phyloP scores from a whole-genome alignment of 768 basidiomycete genomes.

The Boletellus emodensis region DNA sequence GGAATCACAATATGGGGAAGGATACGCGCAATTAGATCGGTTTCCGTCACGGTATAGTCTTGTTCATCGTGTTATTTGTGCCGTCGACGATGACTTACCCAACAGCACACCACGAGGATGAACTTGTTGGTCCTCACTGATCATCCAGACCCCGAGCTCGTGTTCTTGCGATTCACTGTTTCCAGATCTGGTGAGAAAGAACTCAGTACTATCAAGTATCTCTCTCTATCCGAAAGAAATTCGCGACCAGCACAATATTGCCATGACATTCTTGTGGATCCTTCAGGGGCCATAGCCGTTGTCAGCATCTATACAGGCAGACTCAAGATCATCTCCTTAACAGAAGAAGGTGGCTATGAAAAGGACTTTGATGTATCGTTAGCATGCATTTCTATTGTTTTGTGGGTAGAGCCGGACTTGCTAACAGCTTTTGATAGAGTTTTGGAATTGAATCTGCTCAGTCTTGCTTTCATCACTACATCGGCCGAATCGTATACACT shows the following conservation, averaged over 20 bases:
- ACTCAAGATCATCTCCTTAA: slow-evolving; percentile 57
- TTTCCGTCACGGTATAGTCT: slow-evolving; percentile 50
- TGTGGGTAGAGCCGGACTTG: neutral
- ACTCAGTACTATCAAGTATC: slow-evolving; percentile 40
- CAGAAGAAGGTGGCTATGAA: slow-evolving; percentile 48
- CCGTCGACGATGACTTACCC: slow-evolving; percentile 6
- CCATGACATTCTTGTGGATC: slow-evolving; percentile 64
- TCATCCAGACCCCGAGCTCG: slow-evolving; percentile 70
- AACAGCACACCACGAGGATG: slow-evolving; percentile 32
- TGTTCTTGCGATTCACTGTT: slow-evolving; percentile 54
- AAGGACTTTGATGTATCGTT: slow-evolving; percentile 63
- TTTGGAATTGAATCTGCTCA: slow-evolving; percentile 64
- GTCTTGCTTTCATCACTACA: slow-evolving; percentile 54
- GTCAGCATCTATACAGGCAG: slow-evolving; percentile 67
- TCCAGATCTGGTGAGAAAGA: slow-evolving; percentile 28
- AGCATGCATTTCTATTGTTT: slow-evolving; percentile 25
- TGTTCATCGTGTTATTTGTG: neutral
- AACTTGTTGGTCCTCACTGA: slow-evolving; percentile 64
- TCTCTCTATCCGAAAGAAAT: slow-evolving; percentile 53
- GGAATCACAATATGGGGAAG: slow-evolving; percentile 67
- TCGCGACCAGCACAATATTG: slow-evolving; percentile 69
- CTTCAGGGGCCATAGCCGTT: slow-evolving; percentile 55
- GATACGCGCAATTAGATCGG: slow-evolving; percentile 50
- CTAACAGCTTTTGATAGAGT: slow-evolving; percentile 38
- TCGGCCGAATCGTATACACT: slow-evolving; percentile 45